These are phyloP conservation scores for Lentinula aciculospora DNA, from an alignment of 768 basidiomycete genomes.

Conservation along the genomic window DNA sequence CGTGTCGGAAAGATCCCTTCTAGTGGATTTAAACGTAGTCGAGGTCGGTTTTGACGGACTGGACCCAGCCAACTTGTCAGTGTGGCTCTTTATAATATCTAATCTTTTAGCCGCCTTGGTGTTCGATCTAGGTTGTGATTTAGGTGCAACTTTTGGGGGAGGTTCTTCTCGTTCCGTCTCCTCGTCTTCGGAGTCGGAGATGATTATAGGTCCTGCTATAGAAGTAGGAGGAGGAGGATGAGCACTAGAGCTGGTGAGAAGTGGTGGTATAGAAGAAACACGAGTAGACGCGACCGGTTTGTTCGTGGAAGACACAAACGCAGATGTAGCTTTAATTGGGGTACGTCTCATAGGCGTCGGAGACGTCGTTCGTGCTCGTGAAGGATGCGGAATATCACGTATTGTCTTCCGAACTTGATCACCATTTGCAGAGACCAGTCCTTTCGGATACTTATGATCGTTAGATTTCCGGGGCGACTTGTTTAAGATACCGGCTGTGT, in stretches of 20 bases:
- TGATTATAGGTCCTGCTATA: neutral
- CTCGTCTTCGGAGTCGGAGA: neutral
- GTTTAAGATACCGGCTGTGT: neutral
- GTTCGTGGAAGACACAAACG: no score
- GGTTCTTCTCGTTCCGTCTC: neutral
- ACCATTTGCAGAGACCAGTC: neutral
- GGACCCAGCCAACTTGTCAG: neutral
- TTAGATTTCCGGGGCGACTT: slow-evolving; percentile 1
- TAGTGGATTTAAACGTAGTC: neutral
- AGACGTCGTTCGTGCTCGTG: slow-evolving; percentile 2
- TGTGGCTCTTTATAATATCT: neutral
- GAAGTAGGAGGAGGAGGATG: neutral
- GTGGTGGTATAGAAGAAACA: neutral
- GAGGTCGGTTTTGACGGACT: neutral
- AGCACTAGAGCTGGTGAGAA: neutral
- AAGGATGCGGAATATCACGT: slow-evolving; percentile 6
- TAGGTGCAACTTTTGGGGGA: neutral
- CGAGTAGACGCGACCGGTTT: neutral
- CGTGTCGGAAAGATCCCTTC: neutral
- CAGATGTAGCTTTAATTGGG: neutral
- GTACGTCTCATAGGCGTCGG: slow-evolving; percentile 1
- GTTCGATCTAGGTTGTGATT: neutral
- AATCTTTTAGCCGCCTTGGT: neutral
- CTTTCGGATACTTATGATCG: neutral
- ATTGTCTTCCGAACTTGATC: neutral